Conservation (phyloP, 306 rosid species). For the Corylus avellana region DNA sequence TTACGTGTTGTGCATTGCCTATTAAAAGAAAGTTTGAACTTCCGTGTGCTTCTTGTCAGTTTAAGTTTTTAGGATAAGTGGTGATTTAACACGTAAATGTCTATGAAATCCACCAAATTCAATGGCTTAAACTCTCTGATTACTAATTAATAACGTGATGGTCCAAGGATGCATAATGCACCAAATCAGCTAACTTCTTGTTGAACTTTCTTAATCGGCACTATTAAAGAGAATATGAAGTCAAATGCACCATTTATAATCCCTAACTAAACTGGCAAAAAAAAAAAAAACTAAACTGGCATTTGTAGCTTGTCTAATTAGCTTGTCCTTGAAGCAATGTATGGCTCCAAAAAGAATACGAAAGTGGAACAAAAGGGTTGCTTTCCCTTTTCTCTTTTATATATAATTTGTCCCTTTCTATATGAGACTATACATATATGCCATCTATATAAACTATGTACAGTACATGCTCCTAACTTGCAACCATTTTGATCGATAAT, state of each 20-base stretch:
- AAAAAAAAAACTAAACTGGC: background rate
- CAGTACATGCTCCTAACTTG: constrained; percentile 37
- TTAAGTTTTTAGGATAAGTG: too few relatives aligned
- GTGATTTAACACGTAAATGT: too few relatives aligned
- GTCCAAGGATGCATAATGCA: too few relatives aligned
- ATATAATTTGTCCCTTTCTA: constrained; percentile 38
- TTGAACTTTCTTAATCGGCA: background rate
- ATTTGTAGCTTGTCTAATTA: background rate
- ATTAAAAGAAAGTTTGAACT: too few relatives aligned
- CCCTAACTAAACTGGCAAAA: background rate
- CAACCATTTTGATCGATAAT: constrained; percentile 44
- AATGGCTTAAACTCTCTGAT: too few relatives aligned
- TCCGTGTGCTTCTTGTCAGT: too few relatives aligned
- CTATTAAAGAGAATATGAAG: background rate
- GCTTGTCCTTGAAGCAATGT: constrained; percentile 29
- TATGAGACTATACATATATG: constrained; percentile 29
- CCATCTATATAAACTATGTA: constrained; percentile 43
- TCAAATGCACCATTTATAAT: background rate
- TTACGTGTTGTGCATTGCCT: too few relatives aligned
- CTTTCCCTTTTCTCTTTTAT: constrained; percentile 27
- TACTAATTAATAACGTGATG: too few relatives aligned
- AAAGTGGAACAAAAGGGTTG: constrained; percentile 35
- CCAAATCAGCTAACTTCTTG: background rate
- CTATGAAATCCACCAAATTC: too few relatives aligned
- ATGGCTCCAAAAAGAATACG: constrained; percentile 3